Conservation (phyloP, 805 yeast genomes). For the Kluyveromyces nonfermentans region DNA sequence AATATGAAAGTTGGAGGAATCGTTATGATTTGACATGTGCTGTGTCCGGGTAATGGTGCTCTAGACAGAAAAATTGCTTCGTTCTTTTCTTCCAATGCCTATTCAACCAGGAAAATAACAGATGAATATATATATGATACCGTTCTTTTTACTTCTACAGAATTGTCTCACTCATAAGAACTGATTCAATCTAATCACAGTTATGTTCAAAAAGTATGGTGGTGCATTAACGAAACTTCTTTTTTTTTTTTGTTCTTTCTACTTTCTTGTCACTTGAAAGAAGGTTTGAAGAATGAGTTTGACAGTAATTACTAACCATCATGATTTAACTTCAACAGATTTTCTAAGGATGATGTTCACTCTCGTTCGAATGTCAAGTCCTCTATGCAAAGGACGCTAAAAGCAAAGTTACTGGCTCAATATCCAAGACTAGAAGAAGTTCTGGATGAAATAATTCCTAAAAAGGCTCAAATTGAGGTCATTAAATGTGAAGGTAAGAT, state of each 20-base stretch:
- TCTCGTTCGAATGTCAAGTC: slow-evolving; percentile 88
- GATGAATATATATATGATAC: too few species aligned
- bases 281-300: background rate
- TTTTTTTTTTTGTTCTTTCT: background rate
- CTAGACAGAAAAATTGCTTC: too few species aligned
- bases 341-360: slow-evolving; percentile 78
- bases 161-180: too few species aligned
- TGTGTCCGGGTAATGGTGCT: too few species aligned
- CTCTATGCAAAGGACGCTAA: slow-evolving; percentile 86
- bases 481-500: slow-evolving; percentile 87
- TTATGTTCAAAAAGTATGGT: slow-evolving; percentile 9
- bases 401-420: slow-evolving; percentile 60
- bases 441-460: slow-evolving; percentile 78
- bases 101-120: too few species aligned
- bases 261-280: background rate
- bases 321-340: slow-evolving; percentile 29
- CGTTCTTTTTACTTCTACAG: too few species aligned
- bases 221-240: background rate
- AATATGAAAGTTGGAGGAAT: too few species aligned
- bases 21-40: too few species aligned
- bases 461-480: slow-evolving; percentile 70
- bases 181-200: background rate
- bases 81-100: too few species aligned
- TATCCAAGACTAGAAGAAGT: slow-evolving; percentile 67
- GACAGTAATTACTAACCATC: slow-evolving; percentile 3